phyloP scores from a whole-genome alignment of 495 filamentous ascomycete species.

The Aspergillus mulundensis region DNA sequence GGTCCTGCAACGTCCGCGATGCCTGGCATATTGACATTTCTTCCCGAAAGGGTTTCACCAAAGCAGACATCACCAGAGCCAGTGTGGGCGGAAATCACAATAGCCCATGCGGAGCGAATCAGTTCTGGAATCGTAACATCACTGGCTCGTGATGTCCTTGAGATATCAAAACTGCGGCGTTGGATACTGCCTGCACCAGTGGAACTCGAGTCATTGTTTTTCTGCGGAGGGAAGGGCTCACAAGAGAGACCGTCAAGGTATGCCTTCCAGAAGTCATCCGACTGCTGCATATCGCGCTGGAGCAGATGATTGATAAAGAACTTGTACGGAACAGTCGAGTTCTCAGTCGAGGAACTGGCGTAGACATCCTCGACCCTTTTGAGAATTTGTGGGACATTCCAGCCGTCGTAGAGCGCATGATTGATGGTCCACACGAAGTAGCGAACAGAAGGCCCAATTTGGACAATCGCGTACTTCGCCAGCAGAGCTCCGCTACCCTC shows the following conservation, averaged over 20 bases:
- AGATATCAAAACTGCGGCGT: constrained; percentile 22
- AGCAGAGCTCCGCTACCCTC: constrained; percentile 52
- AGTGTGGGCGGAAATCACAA: constrained; percentile 44
- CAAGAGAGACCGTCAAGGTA: constrained; percentile 24
- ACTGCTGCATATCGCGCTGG: constrained; percentile 29
- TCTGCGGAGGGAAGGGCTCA: constrained; percentile 24
- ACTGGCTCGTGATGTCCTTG: constrained; percentile 15
- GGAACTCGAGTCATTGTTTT: constrained; percentile 24
- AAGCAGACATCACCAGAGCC: constrained; percentile 49
- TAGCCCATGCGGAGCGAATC: constrained; percentile 52
- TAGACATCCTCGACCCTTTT: constrained; percentile 52
- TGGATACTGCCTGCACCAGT: constrained; percentile 32
- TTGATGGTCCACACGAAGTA: constrained; percentile 63
- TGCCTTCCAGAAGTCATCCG: constrained; percentile 44
- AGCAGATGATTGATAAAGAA: constrained; percentile 42
- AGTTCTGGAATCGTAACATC: constrained; percentile 46
- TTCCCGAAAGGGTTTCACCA: constrained; percentile 52
- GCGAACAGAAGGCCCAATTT: constrained; percentile 18
- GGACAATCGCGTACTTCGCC: constrained; percentile 51
- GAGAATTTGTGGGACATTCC: constrained; percentile 58
- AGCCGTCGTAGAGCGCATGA: constrained; percentile 70
- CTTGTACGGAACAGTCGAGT: constrained; percentile 27
- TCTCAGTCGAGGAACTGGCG: constrained; percentile 8
- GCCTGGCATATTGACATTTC: constrained; percentile 47
- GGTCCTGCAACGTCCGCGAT: constrained; percentile 51